Evolutionary conservation across 1,139 yeast genomes (phyloP).

Genomic region (Debaryomyces udenii): DNA sequence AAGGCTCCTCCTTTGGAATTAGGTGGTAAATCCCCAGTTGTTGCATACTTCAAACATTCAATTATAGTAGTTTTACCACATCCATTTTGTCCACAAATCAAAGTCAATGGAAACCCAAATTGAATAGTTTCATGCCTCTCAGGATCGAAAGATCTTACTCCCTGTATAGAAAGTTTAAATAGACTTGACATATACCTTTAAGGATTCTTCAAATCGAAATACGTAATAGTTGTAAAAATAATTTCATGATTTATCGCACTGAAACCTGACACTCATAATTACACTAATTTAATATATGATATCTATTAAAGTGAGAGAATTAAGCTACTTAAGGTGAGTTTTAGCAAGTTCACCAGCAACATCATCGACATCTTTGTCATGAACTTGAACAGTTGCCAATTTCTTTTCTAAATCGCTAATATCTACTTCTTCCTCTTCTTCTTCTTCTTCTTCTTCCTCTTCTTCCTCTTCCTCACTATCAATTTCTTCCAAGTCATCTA

Average conservation of each 20-base stretch:
- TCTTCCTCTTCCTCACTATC: constrained; percentile 86
- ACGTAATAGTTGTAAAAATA: not conserved
- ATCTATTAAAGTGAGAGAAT: constrained; percentile 3
- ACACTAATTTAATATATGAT: not conserved
- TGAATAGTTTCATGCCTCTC: constrained; percentile 82
- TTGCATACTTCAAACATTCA: constrained; percentile 89
- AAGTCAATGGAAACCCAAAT: constrained; percentile 87
- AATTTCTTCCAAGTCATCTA: constrained; percentile 91
- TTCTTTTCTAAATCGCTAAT: constrained; percentile 64
- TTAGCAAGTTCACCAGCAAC: constrained; percentile 62
- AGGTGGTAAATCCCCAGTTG: constrained; percentile 96
- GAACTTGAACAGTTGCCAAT: constrained; percentile 40
- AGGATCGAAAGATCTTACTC: constrained; percentile 88
- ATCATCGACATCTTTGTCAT: constrained; percentile 52
- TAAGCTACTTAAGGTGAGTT: constrained; percentile 44
- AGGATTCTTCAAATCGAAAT: too few relatives aligned
- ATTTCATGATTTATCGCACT: too few relatives aligned
- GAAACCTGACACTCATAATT: not conserved
- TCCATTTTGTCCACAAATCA: constrained; percentile 96
- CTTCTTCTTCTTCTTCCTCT: constrained; percentile 62
- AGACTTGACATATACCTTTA: constrained; percentile 58
- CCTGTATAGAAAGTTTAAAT: constrained; percentile 81
- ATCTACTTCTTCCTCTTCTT: constrained; percentile 54
- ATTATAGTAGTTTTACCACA: constrained; percentile 98
- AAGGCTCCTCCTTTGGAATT: constrained; percentile 96